These are phyloP conservation scores for Pseudogymnoascus sp. DNA, from an alignment of 2,329 filamentous ascomycete genomes.

Conservation along the genomic window DNA sequence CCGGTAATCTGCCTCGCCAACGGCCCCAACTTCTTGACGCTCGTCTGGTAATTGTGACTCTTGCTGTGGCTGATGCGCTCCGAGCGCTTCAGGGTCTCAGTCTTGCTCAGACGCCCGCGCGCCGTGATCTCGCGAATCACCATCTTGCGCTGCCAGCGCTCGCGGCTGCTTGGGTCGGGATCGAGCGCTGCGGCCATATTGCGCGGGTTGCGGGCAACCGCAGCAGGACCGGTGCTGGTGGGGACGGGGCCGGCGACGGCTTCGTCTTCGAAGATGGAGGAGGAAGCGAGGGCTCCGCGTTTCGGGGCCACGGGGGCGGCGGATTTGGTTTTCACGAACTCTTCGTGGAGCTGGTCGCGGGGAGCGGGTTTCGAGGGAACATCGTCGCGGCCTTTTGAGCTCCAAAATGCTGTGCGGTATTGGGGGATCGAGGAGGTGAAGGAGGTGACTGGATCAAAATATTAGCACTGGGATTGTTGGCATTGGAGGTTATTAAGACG, in stretches of 20 bases:
- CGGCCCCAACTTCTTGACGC: slow-evolving; percentile 82
- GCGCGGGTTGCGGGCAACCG: slow-evolving; percentile 34
- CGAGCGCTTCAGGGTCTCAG: slow-evolving; percentile 57
- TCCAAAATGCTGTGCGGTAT: slow-evolving; percentile 1
- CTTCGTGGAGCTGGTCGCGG: slow-evolving; percentile 53
- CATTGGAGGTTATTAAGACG: slow-evolving; percentile 19
- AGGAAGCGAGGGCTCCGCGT: slow-evolving; percentile 37
- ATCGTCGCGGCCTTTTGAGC: not conserved
- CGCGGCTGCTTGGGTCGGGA: slow-evolving; percentile 62
- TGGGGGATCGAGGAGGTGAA: slow-evolving; percentile 13
- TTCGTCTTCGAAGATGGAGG: slow-evolving; percentile 44
- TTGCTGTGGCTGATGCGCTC: slow-evolving; percentile 49
- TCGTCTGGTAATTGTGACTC: slow-evolving; percentile 71
- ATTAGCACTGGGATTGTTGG: slow-evolving; percentile 20
- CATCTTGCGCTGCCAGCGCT: slow-evolving; percentile 75
- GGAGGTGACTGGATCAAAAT: slow-evolving; percentile 17
- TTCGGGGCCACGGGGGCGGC: slow-evolving; percentile 29
- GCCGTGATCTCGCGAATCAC: slow-evolving; percentile 66
- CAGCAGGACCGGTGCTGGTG: not conserved
- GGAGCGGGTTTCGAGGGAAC: slow-evolving; percentile 27
- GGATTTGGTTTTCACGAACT: slow-evolving; percentile 37
- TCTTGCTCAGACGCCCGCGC: slow-evolving; percentile 56
- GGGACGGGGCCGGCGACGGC: slow-evolving; percentile 23
- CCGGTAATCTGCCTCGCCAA: slow-evolving; percentile 82
- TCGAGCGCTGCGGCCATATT: slow-evolving; percentile 59